A percentile compares a stretch with the other conserved stretches of the same genome.
phyloP scores from a whole-genome alignment of 73 alveolate genomes.

The Paramecium bursaria region DNA sequence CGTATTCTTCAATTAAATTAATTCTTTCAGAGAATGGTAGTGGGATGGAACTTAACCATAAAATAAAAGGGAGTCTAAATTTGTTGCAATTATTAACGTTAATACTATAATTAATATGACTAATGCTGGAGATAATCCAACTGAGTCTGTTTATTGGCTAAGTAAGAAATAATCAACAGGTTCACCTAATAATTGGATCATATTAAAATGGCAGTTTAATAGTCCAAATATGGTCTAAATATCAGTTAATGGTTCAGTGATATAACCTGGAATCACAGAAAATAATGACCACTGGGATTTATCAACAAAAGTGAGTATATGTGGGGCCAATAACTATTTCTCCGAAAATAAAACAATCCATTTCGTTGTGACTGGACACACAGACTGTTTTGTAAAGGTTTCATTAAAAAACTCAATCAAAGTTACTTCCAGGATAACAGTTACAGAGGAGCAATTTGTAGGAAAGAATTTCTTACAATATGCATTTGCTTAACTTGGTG shows the following conservation, averaged over 20 bases:
- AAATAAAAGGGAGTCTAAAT: constrained; percentile 66
- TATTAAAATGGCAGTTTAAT: constrained; percentile 4
- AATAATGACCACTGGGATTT: constrained; percentile 20
- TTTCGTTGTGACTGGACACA: constrained; percentile 52
- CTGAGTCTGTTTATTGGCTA: constrained; percentile 25
- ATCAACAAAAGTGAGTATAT: constrained; percentile 15
- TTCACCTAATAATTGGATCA: constrained; percentile 7
- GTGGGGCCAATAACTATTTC: constrained; percentile 69
- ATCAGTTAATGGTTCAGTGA: neutral
- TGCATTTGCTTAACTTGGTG: constrained; percentile 47
- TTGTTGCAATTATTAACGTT: constrained; percentile 26
- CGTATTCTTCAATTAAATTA: constrained; percentile 48
- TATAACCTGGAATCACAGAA: constrained; percentile 39
- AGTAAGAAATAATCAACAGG: constrained; percentile 18
- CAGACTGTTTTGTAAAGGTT: constrained; percentile 38
- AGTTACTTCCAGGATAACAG: constrained; percentile 11
- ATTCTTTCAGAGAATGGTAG: constrained; percentile 49
- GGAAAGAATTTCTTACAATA: constrained; percentile 40
- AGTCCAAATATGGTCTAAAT: neutral
- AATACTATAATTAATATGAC: constrained; percentile 17
- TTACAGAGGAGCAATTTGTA: neutral
- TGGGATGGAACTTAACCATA: constrained; percentile 71
- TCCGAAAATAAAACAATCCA: constrained; percentile 60
- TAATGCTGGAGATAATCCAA: constrained; percentile 59
- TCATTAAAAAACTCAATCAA: constrained; percentile 21